phyloP scores from a whole-genome alignment of 1,284 basidiomycete species.

The Trichosporon ovoides region DNA sequence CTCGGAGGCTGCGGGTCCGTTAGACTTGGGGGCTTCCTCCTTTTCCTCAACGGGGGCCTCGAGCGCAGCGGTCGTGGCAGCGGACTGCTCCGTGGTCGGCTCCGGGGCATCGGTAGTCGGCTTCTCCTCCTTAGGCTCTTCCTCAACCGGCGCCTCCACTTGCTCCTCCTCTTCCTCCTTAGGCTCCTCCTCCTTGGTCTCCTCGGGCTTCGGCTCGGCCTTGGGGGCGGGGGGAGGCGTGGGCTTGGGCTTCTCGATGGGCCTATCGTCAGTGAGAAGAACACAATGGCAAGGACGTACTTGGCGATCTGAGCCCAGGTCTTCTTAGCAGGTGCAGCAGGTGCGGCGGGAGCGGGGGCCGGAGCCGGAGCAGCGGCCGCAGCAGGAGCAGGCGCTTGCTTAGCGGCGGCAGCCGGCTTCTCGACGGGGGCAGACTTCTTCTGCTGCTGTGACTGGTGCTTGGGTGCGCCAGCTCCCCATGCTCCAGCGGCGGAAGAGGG shows the following conservation, averaged over 20 bases:
- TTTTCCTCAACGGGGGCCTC: conserved; percentile 54
- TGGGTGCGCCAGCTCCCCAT: conserved; percentile 40
- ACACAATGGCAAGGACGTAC: conserved; percentile 28
- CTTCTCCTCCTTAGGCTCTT: conserved; percentile 21
- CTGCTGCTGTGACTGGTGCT: conserved; percentile 37
- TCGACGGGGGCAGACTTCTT: conserved; percentile 23
- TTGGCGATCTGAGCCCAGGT: conserved; percentile 52
- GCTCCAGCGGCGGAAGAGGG: conserved; percentile 15
- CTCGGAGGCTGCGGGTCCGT: conserved; percentile 3
- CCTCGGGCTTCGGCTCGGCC: conserved; percentile 31
- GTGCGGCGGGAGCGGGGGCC: conserved; percentile 11
- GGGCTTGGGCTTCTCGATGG: conserved; percentile 48
- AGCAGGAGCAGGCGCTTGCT: conserved; percentile 16
- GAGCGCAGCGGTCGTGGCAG: conserved; percentile 11
- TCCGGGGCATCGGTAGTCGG: conserved; percentile 8
- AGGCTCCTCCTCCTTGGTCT: conserved; percentile 24
- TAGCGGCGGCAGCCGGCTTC: conserved; percentile 17
- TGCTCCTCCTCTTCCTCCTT: conserved; percentile 10
- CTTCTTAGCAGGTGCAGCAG: conserved; percentile 43
- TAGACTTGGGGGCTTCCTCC: conserved; percentile 1
- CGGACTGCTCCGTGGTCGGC: conserved; percentile 12
- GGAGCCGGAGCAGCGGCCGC: conserved; percentile 12
- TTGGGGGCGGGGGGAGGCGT: conserved; percentile 60
- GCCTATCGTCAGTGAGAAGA: conserved; percentile 24
- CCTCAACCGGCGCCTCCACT: conserved; percentile 11